Evolutionary conservation across 2,329 filamentous ascomycete species (phyloP).

Genomic region (Clonostachys rhizophaga): DNA sequence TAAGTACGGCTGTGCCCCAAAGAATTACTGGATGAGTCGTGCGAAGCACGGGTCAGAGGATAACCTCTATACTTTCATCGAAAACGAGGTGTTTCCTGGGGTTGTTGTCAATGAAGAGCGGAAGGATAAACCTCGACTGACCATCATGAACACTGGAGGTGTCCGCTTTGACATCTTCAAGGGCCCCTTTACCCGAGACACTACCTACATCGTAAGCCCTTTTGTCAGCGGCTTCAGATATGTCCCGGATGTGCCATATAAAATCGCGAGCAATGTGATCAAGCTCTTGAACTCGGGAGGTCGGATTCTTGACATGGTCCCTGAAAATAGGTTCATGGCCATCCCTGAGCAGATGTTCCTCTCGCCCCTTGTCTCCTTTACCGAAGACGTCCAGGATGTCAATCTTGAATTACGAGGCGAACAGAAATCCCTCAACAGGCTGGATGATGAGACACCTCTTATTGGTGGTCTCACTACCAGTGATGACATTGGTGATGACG

Average conservation of each 20-base stretch:
- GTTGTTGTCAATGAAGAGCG: constrained; percentile 54
- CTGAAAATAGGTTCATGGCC: constrained; percentile 39
- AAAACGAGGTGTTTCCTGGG: constrained; percentile 68
- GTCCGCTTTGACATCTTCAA: constrained; percentile 95
- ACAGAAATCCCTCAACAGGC: constrained; percentile 17
- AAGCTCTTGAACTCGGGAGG: constrained; percentile 50
- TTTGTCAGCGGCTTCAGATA: constrained; percentile 77
- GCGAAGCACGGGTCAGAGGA: constrained; percentile 66
- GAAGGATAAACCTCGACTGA: constrained; percentile 59
- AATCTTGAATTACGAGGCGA: constrained; percentile 22
- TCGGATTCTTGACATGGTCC: constrained; percentile 34
- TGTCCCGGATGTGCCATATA: constrained; percentile 77
- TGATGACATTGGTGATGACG: constrained; percentile 78
- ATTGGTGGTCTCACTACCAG: constrained; percentile 78
- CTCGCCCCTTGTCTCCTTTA: constrained; percentile 1
- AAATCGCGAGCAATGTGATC: constrained; percentile 66
- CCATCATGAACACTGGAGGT: constrained; percentile 83
- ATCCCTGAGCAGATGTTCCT: constrained; percentile 39
- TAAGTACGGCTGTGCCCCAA: constrained; percentile 77
- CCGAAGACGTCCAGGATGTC: constrained; percentile 10
- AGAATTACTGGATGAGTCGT: constrained; percentile 76
- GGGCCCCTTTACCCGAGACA: constrained; percentile 84
- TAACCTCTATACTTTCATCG: constrained; percentile 81
- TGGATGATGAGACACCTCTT: constrained; percentile 29
- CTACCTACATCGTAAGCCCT: constrained; percentile 80